These are phyloP conservation scores for Parascedosporium putredinis DNA, from an alignment of 2,329 filamentous ascomycete genomes.

Conservation along the genomic window DNA sequence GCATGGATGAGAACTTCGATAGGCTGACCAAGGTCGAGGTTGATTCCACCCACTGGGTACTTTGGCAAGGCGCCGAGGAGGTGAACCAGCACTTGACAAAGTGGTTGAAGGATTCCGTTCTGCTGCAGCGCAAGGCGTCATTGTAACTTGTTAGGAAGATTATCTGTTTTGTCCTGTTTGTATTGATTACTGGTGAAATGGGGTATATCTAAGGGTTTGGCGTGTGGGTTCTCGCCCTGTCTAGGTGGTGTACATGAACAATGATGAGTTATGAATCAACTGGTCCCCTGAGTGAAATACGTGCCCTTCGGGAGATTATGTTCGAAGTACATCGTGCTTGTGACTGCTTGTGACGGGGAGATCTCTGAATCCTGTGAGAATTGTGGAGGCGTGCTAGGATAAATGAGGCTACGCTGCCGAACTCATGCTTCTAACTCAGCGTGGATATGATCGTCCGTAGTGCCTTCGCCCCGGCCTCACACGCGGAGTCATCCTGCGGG, in stretches of 20 bases:
- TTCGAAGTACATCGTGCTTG: too few species aligned
- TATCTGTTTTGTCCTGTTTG: not conserved
- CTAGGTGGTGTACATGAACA: not conserved
- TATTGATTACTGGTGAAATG: not conserved
- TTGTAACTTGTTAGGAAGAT: constrained; percentile 18
- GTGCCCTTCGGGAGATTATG: not conserved
- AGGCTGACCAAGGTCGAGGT: constrained; percentile 58
- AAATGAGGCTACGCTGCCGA: too few species aligned
- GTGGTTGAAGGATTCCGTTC: constrained; percentile 46
- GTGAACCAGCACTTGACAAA: constrained; percentile 58
- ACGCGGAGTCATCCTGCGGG: too few species aligned
- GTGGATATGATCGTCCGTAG: too few species aligned
- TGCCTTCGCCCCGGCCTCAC: too few species aligned
- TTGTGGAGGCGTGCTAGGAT: too few species aligned
- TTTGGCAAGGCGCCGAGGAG: constrained; percentile 61
- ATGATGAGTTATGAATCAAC: not conserved
- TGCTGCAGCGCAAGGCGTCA: constrained; percentile 20
- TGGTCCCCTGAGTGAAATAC: not conserved
- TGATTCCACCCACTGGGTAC: constrained; percentile 67
- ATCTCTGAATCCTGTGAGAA: not conserved
- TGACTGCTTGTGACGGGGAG: too few species aligned
- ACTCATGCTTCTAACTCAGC: too few species aligned
- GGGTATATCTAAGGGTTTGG: not conserved
- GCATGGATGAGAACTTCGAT: constrained; percentile 60
- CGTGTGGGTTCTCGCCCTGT: not conserved